Evolutionary conservation across 805 yeast species (phyloP), one percentile per base, ranked within the genome.

Genomic region (Saccharomycopsis guyanensis): DNA sequence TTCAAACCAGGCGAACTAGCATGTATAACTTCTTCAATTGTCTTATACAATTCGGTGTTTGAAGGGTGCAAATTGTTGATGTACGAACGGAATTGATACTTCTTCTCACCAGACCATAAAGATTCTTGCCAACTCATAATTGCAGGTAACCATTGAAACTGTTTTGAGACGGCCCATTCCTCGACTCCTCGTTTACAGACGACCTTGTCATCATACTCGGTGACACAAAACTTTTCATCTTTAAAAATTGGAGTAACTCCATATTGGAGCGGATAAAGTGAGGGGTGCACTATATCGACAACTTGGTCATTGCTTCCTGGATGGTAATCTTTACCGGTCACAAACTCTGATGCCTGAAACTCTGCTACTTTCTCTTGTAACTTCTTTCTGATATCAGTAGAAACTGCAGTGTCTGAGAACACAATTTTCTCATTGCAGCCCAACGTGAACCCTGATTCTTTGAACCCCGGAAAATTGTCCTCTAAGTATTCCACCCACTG

Each of bases 21-120:
- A 35, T 60, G 59, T 51, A 69, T 66, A 2, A 69, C 54, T 0
- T 53, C 45, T 15, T 53, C 68, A 38, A 69, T 63, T 1, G 57
- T 40, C 1, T 29, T n/a, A 51, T 69, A 69, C 19, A 69, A 50
- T 1, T 45, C 49, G n/a, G 50, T 34, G 37, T 55, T 51, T 0
- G 48, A 40, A 15, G 72, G 71, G 41, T 69, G 67, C 45, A 69
- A 56, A 48, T 68, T 69, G 53, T 69, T 69, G 50, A 69, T 69
- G 50, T 68, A 69, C 2, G 72, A 66, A 2, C 35, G 39, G 38
- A 66, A 53, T 13, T 46, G 44, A 43, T 54, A 64, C 4, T 47
- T 46, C 2, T 47, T 39, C 8, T 29, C 36, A 6, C 10, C 29
- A 25, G 29, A 6, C 29, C 29, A 25, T 25, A 10, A 10, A 4